Conservation (phyloP, 1,284 basidiomycete genomes). For the Heliocybe sulcata region DNA sequence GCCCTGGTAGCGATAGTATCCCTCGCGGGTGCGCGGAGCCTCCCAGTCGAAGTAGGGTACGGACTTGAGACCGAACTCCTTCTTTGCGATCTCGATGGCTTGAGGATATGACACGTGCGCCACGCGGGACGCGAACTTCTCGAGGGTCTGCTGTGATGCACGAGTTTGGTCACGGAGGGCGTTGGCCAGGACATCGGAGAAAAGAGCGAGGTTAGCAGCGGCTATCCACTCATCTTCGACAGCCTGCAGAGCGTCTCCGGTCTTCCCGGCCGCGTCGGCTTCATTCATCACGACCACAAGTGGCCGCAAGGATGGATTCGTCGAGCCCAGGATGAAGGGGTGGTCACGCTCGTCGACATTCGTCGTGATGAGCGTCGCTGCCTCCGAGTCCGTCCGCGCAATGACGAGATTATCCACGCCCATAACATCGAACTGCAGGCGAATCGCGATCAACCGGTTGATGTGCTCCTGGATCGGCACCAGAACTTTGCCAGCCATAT, state of each 20-base stretch:
- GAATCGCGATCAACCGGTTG: conserved; percentile 72
- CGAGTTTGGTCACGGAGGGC: conserved; percentile 68
- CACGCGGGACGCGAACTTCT: conserved; percentile 55
- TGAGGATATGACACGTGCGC: conserved; percentile 62
- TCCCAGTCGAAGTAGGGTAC: conserved; percentile 92
- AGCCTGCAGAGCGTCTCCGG: conserved; percentile 74
- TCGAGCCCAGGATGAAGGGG: conserved; percentile 90
- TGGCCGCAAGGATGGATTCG: conserved; percentile 61
- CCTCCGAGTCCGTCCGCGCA: conserved; percentile 78
- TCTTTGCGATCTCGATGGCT: conserved; percentile 74
- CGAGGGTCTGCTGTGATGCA: conserved; percentile 33
- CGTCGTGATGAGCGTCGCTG: conserved; percentile 93
- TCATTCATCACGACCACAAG: conserved; percentile 80
- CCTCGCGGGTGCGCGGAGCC: conserved; percentile 88
- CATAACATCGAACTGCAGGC: conserved; percentile 78
- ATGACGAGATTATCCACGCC: conserved; percentile 73
- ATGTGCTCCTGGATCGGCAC: conserved; percentile 65
- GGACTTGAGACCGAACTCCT: conserved; percentile 70
- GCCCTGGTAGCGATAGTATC: conserved; percentile 95
- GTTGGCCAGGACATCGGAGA: conserved; percentile 67
- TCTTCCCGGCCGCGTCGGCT: conserved; percentile 78
- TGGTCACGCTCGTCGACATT: conserved; percentile 98
- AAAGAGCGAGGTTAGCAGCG: conserved; percentile 75
- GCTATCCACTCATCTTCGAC: conserved; percentile 86
- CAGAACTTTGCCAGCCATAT: conserved; percentile 73